Percentiles rank a stretch among this genome's conserved stretches.
These are phyloP conservation scores for Allium fistulosum DNA, from an alignment of 106 monocot genomes.

Conservation along the genomic window DNA sequence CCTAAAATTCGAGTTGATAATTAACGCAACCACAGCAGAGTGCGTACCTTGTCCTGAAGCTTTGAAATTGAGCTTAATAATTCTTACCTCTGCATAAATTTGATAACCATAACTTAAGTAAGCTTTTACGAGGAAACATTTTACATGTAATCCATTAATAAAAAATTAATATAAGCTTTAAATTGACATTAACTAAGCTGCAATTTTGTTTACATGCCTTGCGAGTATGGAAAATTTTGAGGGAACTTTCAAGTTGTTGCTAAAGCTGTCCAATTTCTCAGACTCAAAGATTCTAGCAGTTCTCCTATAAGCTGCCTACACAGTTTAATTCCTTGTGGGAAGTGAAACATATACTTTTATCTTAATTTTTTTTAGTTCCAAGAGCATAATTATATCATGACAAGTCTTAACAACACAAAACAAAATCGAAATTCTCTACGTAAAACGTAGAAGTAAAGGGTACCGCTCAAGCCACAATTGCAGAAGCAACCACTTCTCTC, in stretches of 20 bases:
- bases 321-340: background rate
- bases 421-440: too few relatives aligned
- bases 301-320: slow-evolving; percentile 52
- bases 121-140: too few relatives aligned
- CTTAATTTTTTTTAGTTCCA: too few relatives aligned
- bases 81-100: slow-evolving; percentile 32
- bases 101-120: too few relatives aligned
- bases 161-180: background rate
- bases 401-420: too few relatives aligned
- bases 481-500: slow-evolving; percentile 20
- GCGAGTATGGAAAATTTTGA: slow-evolving; percentile 41
- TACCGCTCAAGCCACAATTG: slow-evolving; percentile 21
- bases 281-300: slow-evolving; percentile 32
- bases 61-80: slow-evolving; percentile 35
- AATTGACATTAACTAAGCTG: too few relatives aligned
- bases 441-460: too few relatives aligned
- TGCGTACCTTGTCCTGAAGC: slow-evolving; percentile 45
- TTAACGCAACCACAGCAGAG: background rate
- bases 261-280: slow-evolving; percentile 54
- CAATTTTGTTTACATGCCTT: slow-evolving; percentile 27
- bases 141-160: too few relatives aligned
- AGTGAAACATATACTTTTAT: background rate
- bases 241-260: slow-evolving; percentile 47
- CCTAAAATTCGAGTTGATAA: too few relatives aligned
- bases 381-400: too few relatives aligned